These are phyloP conservation scores for Orbilia brochopaga DNA, from an alignment of 2,329 filamentous ascomycete species.

Conservation along the genomic window DNA sequence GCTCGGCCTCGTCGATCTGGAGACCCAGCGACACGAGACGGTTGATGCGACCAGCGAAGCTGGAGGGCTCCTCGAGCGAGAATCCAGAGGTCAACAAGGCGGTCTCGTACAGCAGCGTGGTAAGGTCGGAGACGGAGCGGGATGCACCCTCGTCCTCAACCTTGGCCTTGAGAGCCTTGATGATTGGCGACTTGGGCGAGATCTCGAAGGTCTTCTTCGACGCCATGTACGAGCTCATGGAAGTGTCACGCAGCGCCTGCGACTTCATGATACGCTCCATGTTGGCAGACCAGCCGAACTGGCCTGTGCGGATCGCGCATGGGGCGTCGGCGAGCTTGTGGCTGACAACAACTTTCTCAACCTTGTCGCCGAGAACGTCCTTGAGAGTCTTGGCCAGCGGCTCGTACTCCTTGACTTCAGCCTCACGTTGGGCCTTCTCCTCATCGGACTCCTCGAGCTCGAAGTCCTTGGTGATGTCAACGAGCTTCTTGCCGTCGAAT, in stretches of 20 bases:
- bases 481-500: constrained; percentile 99
- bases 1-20: constrained; percentile 88
- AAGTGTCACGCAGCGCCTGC: constrained; percentile 98
- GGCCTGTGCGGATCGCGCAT: constrained; percentile 98
- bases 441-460: constrained; percentile 99
- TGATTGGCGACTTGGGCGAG: constrained; percentile 95
- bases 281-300: constrained; percentile 99
- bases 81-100: constrained; percentile 98
- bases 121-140: constrained; percentile 98
- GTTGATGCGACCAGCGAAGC: constrained; percentile 99
- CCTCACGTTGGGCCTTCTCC: constrained; percentile 95
- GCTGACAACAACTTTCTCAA: constrained; percentile 99
- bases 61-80: constrained; percentile 98
- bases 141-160: constrained; percentile 95
- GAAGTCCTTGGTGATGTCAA: constrained; percentile 99
- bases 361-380: constrained; percentile 98
- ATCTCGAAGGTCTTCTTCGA: constrained; percentile 99
- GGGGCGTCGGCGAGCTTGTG: constrained; percentile 95
- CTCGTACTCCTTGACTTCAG: constrained; percentile 98
- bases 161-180: constrained; percentile 99
- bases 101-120: constrained; percentile 97
- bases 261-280: constrained; percentile 99
- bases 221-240: constrained; percentile 99
- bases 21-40: constrained; percentile 97
- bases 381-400: constrained; percentile 93